A percentile compares a stretch with the other conserved stretches of the same genome.
Conservation (phyloP, 208 protist genomes). For the Wallacemonas collosoma region DNA sequence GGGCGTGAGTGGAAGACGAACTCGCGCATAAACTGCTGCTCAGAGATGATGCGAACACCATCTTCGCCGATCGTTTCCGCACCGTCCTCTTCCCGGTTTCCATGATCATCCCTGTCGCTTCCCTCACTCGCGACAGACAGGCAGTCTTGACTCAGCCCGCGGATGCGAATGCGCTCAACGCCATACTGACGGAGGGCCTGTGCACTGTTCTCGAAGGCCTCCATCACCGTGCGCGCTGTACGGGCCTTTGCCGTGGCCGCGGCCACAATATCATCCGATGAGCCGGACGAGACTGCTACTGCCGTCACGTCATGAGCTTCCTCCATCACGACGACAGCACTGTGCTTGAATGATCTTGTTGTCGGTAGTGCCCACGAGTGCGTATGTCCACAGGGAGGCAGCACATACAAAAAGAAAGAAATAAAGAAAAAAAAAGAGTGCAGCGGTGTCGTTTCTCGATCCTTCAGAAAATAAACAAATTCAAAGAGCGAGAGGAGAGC, state of each 20-base stretch:
- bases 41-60: slow-evolving; percentile 43
- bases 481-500: not conserved
- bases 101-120: slow-evolving; percentile 13
- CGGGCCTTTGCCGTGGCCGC: not conserved
- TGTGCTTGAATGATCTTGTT: no score
- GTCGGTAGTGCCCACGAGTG: no score
- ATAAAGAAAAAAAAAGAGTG: not conserved
- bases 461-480: not conserved
- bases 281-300: not conserved
- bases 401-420: slow-evolving; percentile 1
- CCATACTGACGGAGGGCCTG: slow-evolving; percentile 68
- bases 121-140: slow-evolving; percentile 18
- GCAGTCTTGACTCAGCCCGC: slow-evolving; percentile 57
- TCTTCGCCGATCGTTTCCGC: slow-evolving; percentile 12
- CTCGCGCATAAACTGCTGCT: slow-evolving; percentile 84
- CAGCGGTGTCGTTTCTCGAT: not conserved
- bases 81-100: not conserved
- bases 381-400: not conserved
- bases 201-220: slow-evolving; percentile 67
- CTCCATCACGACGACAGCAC: not conserved
- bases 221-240: slow-evolving; percentile 37
- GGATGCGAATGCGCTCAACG: slow-evolving; percentile 71
- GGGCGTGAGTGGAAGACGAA: slow-evolving; percentile 85
- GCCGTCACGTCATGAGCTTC: not conserved
- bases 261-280: not conserved